Base-by-base conservation (phyloP, 192 early-diverging fungal genomes). In the Rhizophagus clarus region DNA sequence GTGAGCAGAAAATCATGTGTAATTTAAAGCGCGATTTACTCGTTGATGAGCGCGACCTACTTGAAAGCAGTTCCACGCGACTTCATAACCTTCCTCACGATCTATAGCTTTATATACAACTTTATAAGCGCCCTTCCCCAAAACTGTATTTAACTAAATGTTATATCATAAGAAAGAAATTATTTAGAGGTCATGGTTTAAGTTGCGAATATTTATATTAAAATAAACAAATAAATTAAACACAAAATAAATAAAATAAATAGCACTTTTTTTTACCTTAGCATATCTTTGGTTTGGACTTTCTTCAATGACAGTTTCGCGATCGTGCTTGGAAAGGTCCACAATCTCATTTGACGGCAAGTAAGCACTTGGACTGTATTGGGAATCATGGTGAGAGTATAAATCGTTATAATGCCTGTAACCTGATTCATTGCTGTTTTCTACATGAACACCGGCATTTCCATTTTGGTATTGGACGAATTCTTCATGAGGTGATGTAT, bases 91-190 rank as follows among this genome's bases (percentile, higher is more conserved):
- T 77, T 95, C 93, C 74, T 96, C 95, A 51, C 92, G 88, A 83
- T 96, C 95, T 82, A 95, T 93, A 45, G 91, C 92, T 81, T 95
- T 94, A 86, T 88, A 96, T 10, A 96, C 95, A 76, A 94, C 90
- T 82, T 96, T 96, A 86, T 94, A 95, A 11, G 95, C 95, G 8
- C 95, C 95, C 81, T 91, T 93, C 49, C 95, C 95, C 11, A 96
- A 89, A 47, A 83, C 81, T 8, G 89, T 87, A 56, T 90, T 90
- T 29, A 90, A 76, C 81, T 87, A 83, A 12, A 40, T 40, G 37
- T 9, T 8, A 40, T 40, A 40, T 37, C 63, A 73, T 34, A 69
- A 28, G 40, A 31, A 32, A 49, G 49, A 32, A 45, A 73, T 34
- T 56, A 31, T 31, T 72, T 56, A 37, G 45, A 6, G 61, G 40